Percentiles rank a stretch among this genome's conserved stretches.
phyloP scores from a whole-genome alignment of 768 basidiomycete species.

The Punctularia strigosozonata region DNA sequence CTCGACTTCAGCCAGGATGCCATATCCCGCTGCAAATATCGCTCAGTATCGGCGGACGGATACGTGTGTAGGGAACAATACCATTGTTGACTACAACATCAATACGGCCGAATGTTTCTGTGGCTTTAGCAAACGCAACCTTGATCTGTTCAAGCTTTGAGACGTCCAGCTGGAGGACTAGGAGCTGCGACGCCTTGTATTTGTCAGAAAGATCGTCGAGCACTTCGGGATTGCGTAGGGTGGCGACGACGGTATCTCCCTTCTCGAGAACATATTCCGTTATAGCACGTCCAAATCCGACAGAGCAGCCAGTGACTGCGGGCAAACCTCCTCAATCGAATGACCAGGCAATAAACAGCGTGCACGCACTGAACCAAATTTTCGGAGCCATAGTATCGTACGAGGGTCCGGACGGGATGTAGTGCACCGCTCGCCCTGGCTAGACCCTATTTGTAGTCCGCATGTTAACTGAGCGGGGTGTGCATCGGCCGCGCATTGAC shows the following conservation, averaged over 20 bases:
- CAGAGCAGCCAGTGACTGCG: conserved; percentile 28
- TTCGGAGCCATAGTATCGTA: conserved; percentile 3
- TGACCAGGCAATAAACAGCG: neutral
- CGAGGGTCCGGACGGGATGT: no score
- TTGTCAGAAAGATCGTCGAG: conserved; percentile 17
- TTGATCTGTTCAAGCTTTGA: conserved; percentile 18
- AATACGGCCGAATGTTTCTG: conserved; percentile 26
- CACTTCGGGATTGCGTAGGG: conserved; percentile 24
- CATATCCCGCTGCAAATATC: conserved; percentile 20
- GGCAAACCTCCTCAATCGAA: no score
- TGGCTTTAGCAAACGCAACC: conserved; percentile 21
- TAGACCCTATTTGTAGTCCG: no score
- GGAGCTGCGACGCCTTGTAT: conserved; percentile 20
- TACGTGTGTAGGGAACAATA: no score
- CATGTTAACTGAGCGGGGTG: no score
- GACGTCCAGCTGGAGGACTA: conserved; percentile 30
- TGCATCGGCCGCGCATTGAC: no score
- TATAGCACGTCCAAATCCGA: conserved; percentile 26
- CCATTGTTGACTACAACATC: conserved; percentile 38
- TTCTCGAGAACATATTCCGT: conserved; percentile 21
- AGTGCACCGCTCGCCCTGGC: no score
- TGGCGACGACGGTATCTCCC: conserved; percentile 31
- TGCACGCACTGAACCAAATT: conserved; percentile 12
- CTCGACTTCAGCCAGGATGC: conserved; percentile 24
- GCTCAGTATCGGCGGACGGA: no score